These are phyloP conservation scores for Eucalyptus caleyi DNA, from an alignment of 345 rosid genomes.

Conservation along the genomic window DNA sequence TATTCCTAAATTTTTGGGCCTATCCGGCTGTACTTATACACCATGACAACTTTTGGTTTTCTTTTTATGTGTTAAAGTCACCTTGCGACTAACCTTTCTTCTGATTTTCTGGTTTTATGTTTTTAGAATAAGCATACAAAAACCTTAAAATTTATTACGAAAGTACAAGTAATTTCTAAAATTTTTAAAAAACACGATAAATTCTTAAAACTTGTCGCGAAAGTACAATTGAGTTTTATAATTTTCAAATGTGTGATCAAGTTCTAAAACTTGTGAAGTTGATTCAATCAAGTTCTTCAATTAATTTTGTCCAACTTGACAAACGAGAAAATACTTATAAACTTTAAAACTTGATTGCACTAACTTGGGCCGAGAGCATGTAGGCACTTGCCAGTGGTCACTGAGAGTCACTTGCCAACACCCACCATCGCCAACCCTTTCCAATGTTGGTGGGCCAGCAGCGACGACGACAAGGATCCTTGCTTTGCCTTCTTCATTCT, in stretches of 20 bases:
- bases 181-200: accelerated
- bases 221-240: no score
- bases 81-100: background rate
- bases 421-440: background rate
- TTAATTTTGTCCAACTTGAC: background rate
- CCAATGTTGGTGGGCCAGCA: background rate
- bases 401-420: accelerated
- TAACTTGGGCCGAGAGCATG: background rate
- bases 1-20: background rate
- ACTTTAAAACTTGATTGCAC: background rate
- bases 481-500: background rate
- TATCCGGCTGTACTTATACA: background rate
- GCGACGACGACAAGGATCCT: accelerated
- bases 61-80: background rate
- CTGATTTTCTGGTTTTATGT: no score
- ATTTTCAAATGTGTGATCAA: no score
- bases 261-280: no score
- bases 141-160: background rate
- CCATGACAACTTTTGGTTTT: background rate
- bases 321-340: no score
- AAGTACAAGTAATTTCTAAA: background rate
- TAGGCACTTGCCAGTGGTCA: background rate
- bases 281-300: no score
- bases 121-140: no score
- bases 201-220: accelerated